These are phyloP conservation scores for Secale cereale DNA, from an alignment of 176 grass and related monocot species.

Conservation along the genomic window DNA sequence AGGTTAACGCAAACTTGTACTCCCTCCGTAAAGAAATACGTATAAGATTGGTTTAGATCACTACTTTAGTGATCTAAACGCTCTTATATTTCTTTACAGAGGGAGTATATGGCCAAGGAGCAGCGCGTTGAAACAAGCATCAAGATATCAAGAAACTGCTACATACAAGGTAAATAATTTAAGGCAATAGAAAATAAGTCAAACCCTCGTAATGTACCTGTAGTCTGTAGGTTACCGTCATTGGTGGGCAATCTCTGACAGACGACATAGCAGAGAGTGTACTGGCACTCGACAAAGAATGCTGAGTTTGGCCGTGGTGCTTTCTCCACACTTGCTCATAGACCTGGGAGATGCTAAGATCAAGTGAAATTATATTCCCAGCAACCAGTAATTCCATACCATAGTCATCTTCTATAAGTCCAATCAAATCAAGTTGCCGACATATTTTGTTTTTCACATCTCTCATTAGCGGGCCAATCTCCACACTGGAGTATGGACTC, in stretches of 20 bases:
- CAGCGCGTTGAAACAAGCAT: not conserved
- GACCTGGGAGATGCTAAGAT: conserved; percentile 93
- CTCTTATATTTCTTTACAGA: too few species aligned
- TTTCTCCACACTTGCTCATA: conserved; percentile 98
- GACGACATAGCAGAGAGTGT: conserved; percentile 47
- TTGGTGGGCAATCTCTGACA: conserved; percentile 81
- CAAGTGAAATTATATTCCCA: conserved; percentile 99
- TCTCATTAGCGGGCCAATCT: conserved; percentile 95
- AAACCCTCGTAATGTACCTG: conserved; percentile 52
- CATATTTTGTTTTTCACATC: conserved; percentile 99
- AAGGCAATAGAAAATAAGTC: conserved; percentile 14
- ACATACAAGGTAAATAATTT: not conserved
- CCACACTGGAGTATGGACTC: conserved; percentile 87
- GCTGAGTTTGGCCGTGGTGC: conserved; percentile 65
- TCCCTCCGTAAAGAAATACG: too few species aligned
- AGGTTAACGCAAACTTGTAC: too few species aligned
- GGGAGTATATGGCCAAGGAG: not conserved
- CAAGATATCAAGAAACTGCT: not conserved
- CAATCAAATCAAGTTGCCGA: conserved; percentile 89
- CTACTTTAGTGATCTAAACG: too few species aligned
- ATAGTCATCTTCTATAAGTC: conserved; percentile 92
- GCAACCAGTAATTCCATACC: conserved; percentile 94
- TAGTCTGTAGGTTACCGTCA: conserved; percentile 92
- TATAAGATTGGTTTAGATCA: too few species aligned
- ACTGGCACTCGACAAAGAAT: conserved; percentile 48